Conservation (phyloP, 139 green algal genomes). For the Coelastrella sp. region DNA sequence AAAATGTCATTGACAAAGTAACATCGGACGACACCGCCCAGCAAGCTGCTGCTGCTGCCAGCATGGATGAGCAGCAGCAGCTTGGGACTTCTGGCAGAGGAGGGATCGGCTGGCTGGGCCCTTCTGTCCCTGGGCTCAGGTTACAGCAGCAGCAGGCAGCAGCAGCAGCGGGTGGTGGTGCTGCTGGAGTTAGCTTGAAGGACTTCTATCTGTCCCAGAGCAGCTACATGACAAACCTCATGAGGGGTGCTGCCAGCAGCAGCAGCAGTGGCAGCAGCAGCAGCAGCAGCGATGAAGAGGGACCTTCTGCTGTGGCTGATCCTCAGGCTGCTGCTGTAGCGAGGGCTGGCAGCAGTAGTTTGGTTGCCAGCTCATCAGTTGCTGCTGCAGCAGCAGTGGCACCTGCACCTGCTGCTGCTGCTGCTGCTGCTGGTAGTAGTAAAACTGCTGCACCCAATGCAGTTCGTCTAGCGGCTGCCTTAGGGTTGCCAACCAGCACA, state of each 20-base stretch:
- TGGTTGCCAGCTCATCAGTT: no score
- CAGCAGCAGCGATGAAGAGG: not conserved
- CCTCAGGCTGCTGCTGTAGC: not conserved
- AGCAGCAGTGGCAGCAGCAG: not conserved
- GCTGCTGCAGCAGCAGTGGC: not conserved
- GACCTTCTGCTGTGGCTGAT: not conserved
- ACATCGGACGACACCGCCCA: not conserved
- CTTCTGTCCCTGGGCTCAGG: not conserved
- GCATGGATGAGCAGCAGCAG: slow-evolving; percentile 1
- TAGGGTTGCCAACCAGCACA: not conserved
- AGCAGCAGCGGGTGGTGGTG: not conserved
- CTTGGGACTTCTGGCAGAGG: not conserved
- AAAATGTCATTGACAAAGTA: slow-evolving; percentile 7
- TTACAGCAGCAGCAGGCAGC: not conserved
- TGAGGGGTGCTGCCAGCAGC: slow-evolving; percentile 4
- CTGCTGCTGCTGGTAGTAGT: not conserved
- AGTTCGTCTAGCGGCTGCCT: not conserved
- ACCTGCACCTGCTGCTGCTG: not conserved
- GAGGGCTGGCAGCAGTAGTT: not conserved
- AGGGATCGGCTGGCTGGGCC: slow-evolving; percentile 16
- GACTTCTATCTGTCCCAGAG: slow-evolving; percentile 23
- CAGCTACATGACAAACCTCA: slow-evolving; percentile 22
- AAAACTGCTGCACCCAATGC: not conserved
- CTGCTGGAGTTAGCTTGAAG: not conserved
- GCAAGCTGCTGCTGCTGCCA: not conserved